These are phyloP conservation scores for Collybia sp. DNA, from an alignment of 768 basidiomycete genomes.

Conservation along the genomic window DNA sequence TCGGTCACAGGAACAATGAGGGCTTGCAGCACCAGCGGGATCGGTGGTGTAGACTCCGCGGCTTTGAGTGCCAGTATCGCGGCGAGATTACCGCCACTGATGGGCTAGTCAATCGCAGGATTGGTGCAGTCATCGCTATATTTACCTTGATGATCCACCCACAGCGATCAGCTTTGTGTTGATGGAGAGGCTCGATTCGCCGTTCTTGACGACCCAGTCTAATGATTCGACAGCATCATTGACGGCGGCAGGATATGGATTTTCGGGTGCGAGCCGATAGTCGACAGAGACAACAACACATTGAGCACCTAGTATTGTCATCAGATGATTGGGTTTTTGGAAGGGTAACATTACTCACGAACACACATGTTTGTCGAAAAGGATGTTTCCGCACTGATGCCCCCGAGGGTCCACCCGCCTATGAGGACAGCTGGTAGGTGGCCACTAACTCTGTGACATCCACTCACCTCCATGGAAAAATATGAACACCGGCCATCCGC, in stretches of 20 bases:
- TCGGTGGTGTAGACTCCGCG: conserved; percentile 37
- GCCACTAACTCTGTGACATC: neutral
- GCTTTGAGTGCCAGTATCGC: conserved; percentile 64
- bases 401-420: conserved; percentile 80
- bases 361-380: conserved; percentile 60
- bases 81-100: conserved; percentile 70
- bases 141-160: conserved; percentile 69
- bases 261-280: conserved; percentile 69
- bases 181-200: conserved; percentile 37
- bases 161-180: conserved; percentile 57
- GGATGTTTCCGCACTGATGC: conserved; percentile 51
- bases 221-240: conserved; percentile 68
- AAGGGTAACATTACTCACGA: conserved; percentile 28
- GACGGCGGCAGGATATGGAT: conserved; percentile 67
- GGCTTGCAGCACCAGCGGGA: conserved; percentile 55
- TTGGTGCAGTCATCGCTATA: neutral
- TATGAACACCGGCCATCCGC: conserved; percentile 69
- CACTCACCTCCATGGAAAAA: conserved; percentile 69
- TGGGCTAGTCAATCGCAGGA: neutral
- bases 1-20: conserved; percentile 71
- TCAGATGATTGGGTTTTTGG: neutral
- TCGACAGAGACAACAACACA: conserved; percentile 65
- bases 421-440: neutral
- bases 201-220: conserved; percentile 53
- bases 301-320: conserved; percentile 38